These are phyloP conservation scores for Toxicodendron radicans DNA, from an alignment of 345 rosid species.

Conservation along the genomic window DNA sequence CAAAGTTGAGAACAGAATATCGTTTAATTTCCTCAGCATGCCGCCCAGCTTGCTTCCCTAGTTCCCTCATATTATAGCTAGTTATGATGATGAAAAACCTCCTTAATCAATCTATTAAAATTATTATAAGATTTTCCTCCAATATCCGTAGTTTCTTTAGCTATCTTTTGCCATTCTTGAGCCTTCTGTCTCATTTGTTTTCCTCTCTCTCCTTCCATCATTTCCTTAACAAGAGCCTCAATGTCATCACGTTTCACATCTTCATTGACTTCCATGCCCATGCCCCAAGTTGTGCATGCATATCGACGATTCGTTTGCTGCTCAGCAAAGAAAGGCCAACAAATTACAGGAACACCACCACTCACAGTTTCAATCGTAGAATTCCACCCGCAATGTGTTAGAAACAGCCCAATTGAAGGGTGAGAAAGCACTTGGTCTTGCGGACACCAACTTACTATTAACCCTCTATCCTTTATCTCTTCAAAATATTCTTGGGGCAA, in stretches of 20 bases:
- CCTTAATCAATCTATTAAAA: slow-evolving; percentile 20
- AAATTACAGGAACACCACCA: slow-evolving; percentile 22
- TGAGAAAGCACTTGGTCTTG: slow-evolving; percentile 30
- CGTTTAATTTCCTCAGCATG: too few species aligned
- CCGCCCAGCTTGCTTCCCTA: neutral
- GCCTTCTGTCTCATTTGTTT: slow-evolving; percentile 17
- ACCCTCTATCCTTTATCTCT: slow-evolving; percentile 25
- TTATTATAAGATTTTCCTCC: slow-evolving; percentile 23
- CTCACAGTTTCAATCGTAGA: slow-evolving; percentile 20
- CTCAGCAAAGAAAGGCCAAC: slow-evolving; percentile 36
- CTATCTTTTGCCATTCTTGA: slow-evolving; percentile 18
- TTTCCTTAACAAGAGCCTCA: slow-evolving; percentile 11
- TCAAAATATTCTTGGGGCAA: slow-evolving; percentile 20
- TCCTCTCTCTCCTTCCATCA: slow-evolving; percentile 18
- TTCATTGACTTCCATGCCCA: slow-evolving; percentile 24
- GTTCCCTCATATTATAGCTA: neutral
- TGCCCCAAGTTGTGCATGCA: slow-evolving; percentile 27
- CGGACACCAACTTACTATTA: slow-evolving; percentile 25
- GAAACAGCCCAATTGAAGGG: slow-evolving; percentile 21
- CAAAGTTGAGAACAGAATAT: neutral
- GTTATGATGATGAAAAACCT: slow-evolving; percentile 5
- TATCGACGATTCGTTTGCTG: slow-evolving; percentile 33
- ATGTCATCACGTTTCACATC: slow-evolving; percentile 27
- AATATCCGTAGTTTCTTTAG: neutral
- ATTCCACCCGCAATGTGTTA: slow-evolving; percentile 35